phyloP scores from a whole-genome alignment of 345 rosid species.

The Aquilaria malaccensis region DNA sequence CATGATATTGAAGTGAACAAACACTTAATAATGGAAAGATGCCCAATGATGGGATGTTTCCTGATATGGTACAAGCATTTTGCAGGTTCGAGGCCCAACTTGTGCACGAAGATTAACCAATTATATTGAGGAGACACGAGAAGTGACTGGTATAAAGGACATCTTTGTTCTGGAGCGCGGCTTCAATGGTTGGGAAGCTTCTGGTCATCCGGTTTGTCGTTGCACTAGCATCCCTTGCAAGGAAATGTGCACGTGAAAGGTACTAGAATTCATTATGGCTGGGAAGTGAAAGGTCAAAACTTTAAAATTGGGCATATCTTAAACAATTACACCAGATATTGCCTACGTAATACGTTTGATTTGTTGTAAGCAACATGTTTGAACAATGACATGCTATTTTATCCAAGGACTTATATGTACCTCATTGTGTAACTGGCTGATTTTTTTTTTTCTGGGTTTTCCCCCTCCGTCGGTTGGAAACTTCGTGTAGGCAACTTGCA shows the following conservation, averaged over 20 bases:
- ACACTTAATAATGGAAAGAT: neutral
- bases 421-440: too few species aligned
- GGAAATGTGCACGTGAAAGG: conserved; percentile 22
- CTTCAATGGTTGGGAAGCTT: conserved; percentile 88
- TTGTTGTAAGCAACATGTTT: too few species aligned
- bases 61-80: neutral
- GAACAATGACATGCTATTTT: too few species aligned
- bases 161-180: conserved; percentile 69
- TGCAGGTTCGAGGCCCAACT: conserved; percentile 88
- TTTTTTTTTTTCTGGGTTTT: too few species aligned
- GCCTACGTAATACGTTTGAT: too few species aligned
- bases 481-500: too few species aligned
- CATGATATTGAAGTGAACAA: neutral
- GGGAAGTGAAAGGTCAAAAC: neutral
- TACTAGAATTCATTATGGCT: neutral
- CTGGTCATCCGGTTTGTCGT: conserved; percentile 79
- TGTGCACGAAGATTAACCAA: conserved; percentile 73
- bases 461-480: too few species aligned
- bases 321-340: too few species aligned
- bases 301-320: too few species aligned
- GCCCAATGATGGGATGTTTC: too few species aligned
- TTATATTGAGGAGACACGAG: conserved; percentile 58
- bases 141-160: conserved; percentile 65
- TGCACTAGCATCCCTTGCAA: conserved; percentile 67
- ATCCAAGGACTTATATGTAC: too few species aligned